Evolutionary conservation across 441 rosid species (phyloP).

Genomic region (Macaranga tanarius): DNA sequence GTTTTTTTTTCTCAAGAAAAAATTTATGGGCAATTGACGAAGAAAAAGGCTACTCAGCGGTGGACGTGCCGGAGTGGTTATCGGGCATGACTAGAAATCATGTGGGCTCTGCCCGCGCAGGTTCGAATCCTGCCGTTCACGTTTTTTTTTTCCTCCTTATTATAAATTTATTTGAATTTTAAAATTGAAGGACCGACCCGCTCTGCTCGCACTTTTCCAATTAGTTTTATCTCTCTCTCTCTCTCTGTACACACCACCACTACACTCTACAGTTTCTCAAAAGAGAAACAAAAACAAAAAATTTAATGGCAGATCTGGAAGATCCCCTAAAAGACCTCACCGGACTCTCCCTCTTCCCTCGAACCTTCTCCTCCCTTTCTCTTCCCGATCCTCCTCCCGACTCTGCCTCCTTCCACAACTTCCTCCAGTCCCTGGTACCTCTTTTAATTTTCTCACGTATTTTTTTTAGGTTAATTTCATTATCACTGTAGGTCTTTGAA

Average conservation of each 20-base stretch:
- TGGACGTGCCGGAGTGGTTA: conserved; percentile 72
- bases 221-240: not conserved
- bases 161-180: not conserved
- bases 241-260: not conserved
- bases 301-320: conserved; percentile 23
- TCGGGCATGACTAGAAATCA: conserved; percentile 91
- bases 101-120: conserved; percentile 97
- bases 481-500: too few relatives aligned
- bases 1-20: not conserved
- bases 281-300: not conserved
- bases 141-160: conserved; percentile 13
- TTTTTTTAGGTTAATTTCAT: too few relatives aligned
- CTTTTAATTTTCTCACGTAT: not conserved
- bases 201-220: not conserved
- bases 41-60: too few relatives aligned
- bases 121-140: conserved; percentile 95
- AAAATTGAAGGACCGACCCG: not conserved
- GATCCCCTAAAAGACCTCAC: conserved; percentile 55
- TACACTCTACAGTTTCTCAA: not conserved
- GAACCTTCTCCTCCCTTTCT: conserved; percentile 47
- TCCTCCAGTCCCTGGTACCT: conserved; percentile 61
- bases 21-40: too few relatives aligned
- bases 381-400: conserved; percentile 34
- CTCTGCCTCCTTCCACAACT: conserved; percentile 39
- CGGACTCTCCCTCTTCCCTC: conserved; percentile 58